A percentile compares a stretch with the other conserved stretches of the same genome.
These are phyloP conservation scores for Fusarium secorum DNA, from an alignment of 2,329 filamentous ascomycete genomes.

Conservation along the genomic window DNA sequence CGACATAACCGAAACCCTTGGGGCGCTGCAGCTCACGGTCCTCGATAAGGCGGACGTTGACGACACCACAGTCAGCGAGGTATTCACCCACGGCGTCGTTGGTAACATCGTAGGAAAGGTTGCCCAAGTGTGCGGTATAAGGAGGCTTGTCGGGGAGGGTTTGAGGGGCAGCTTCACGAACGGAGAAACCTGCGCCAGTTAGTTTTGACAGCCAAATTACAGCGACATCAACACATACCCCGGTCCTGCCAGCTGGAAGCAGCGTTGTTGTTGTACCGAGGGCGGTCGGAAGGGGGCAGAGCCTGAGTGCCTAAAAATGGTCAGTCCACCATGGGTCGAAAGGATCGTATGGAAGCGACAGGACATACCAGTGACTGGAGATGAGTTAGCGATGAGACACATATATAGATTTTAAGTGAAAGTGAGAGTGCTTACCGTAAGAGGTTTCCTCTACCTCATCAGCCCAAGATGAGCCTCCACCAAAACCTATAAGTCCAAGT, in stretches of 20 bases:
- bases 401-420: constrained; percentile 2
- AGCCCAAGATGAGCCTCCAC: constrained; percentile 90
- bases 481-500: constrained; percentile 52
- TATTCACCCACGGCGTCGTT: constrained; percentile 84
- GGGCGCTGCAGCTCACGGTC: constrained; percentile 93
- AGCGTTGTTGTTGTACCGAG: constrained; percentile 45
- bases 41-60: constrained; percentile 94
- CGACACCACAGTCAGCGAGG: constrained; percentile 83
- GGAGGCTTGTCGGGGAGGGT: constrained; percentile 87
- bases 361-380: constrained; percentile 49
- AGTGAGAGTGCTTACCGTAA: constrained; percentile 66
- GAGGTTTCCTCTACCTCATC: constrained; percentile 94
- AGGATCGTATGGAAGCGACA: constrained; percentile 6
- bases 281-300: constrained; percentile 60
- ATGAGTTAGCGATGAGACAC: constrained; percentile 43
- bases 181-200: constrained; percentile 58
- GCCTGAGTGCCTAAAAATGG: constrained; percentile 61
- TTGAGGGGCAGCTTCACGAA: constrained; percentile 77
- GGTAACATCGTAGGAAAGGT: constrained; percentile 94
- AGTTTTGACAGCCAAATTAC: constrained; percentile 20
- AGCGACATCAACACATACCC: constrained; percentile 45
- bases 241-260: constrained; percentile 54
- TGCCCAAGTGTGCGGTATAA: constrained; percentile 94
- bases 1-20: constrained; percentile 98
- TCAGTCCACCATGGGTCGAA: constrained; percentile 37